These are phyloP conservation scores for Extremus antarcticus DNA, from an alignment of 495 filamentous ascomycete genomes.

Conservation along the genomic window DNA sequence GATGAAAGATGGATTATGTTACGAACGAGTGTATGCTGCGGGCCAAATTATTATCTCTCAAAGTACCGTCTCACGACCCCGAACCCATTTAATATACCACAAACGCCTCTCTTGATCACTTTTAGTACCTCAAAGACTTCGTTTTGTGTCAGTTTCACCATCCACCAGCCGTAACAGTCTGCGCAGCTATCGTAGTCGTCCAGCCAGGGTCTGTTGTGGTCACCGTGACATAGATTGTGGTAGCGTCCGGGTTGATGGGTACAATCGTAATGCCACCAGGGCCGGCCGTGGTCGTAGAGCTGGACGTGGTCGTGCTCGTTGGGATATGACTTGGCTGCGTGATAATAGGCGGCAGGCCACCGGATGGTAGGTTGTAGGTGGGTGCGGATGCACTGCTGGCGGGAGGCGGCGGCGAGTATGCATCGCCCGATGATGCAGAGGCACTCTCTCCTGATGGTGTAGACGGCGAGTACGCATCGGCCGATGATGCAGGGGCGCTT, in stretches of 20 bases:
- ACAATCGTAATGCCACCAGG: conserved; percentile 18
- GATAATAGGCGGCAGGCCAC: background rate
- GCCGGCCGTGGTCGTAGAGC: background rate
- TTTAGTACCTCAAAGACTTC: too few species aligned
- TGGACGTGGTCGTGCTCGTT: background rate
- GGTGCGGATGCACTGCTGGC: background rate
- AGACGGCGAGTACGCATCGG: background rate
- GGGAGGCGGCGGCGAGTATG: background rate
- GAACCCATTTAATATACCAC: background rate
- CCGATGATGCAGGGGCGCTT: background rate
- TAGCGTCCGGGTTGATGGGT: conserved; percentile 15
- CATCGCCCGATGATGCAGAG: background rate
- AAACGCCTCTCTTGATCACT: background rate
- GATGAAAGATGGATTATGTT: too few species aligned
- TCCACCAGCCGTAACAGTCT: conserved; percentile 8
- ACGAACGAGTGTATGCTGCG: too few species aligned
- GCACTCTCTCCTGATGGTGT: background rate
- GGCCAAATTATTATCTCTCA: too few species aligned
- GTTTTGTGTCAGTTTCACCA: background rate
- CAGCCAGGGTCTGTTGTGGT: conserved; percentile 13
- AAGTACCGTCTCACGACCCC: background rate
- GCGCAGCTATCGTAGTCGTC: conserved; percentile 15
- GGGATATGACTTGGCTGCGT: background rate
- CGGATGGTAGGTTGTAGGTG: background rate
- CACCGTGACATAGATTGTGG: conserved; percentile 13